phyloP scores from a whole-genome alignment of 257 asterid species.

The Solanum bulbocastanum region DNA sequence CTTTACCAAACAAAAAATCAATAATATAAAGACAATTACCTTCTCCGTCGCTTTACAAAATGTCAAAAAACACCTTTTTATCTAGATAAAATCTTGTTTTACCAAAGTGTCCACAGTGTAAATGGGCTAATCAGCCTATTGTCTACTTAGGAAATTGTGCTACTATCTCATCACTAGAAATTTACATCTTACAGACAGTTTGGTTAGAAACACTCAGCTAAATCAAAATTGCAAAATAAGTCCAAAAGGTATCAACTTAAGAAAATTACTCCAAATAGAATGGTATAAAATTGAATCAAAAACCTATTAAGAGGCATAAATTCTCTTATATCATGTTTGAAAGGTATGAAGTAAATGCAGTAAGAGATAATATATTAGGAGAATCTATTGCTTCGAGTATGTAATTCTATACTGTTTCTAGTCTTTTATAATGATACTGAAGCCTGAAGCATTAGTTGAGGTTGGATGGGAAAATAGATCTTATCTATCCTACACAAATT shows the following conservation, averaged over 20 bases:
- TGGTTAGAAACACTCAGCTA: neutral
- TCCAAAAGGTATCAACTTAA: neutral
- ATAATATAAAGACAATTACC: too few species aligned
- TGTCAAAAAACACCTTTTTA: too few species aligned
- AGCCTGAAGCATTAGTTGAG: conserved; percentile 2
- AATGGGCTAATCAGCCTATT: too few species aligned
- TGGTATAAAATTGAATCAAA: too few species aligned
- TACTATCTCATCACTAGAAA: neutral
- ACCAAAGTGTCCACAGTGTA: too few species aligned
- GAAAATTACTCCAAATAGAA: too few species aligned
- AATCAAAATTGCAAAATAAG: neutral
- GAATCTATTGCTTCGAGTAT: conserved; percentile 77
- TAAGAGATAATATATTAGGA: conserved; percentile 26
- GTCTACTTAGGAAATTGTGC: too few species aligned
- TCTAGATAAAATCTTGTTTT: too few species aligned
- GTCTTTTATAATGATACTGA: neutral
- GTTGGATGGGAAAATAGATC: neutral
- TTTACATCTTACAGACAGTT: neutral
- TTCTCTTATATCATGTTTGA: neutral
- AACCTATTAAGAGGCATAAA: too few species aligned
- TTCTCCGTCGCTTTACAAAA: too few species aligned
- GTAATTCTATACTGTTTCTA: conserved; percentile 19
- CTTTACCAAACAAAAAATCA: too few species aligned
- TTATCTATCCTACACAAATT: neutral
- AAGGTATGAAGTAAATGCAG: neutral